Conservation (phyloP, 306 rosid genomes). For the Coriaria nepalensis region DNA sequence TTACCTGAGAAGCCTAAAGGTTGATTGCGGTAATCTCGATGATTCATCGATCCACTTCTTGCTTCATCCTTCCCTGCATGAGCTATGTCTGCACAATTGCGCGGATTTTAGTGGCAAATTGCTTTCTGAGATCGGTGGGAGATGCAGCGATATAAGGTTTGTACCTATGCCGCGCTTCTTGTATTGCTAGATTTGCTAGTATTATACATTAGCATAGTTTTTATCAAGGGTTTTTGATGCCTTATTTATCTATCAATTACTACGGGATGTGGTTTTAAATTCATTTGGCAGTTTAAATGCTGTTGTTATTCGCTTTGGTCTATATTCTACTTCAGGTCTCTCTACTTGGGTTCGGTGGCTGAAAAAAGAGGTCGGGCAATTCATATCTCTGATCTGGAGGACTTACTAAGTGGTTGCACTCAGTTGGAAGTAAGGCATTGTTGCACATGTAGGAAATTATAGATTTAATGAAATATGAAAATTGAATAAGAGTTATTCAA, state of each 20-base stretch:
- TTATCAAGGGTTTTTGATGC: too few relatives aligned
- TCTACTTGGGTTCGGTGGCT: conserved; percentile 81
- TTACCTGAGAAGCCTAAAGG: conserved; percentile 38
- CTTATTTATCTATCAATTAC: too few relatives aligned
- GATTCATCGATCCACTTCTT: conserved; percentile 51
- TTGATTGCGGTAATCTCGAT: conserved; percentile 68
- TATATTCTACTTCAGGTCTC: conserved; percentile 48
- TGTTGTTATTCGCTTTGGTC: conserved; percentile 23
- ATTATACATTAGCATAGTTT: too few relatives aligned
- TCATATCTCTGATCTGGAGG: conserved; percentile 76
- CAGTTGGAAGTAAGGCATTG: conserved; percentile 70
- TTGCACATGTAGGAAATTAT: conserved; percentile 4
- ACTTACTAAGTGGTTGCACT: conserved; percentile 70
- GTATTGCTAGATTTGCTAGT: too few relatives aligned
- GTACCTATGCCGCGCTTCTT: too few relatives aligned
- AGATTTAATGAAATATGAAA: not conserved
- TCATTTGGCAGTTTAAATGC: not conserved
- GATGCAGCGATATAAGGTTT: conserved; percentile 66
- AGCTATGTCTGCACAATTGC: conserved; percentile 68
- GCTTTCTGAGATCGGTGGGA: conserved; percentile 64
- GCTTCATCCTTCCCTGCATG: conserved; percentile 51
- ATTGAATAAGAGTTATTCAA: not conserved
- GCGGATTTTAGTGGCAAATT: conserved; percentile 71
- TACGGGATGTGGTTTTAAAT: conserved; percentile 3
- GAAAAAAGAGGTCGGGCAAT: conserved; percentile 66